phyloP scores from a whole-genome alignment of 2,329 filamentous ascomycete genomes.

The Alternaria solani region DNA sequence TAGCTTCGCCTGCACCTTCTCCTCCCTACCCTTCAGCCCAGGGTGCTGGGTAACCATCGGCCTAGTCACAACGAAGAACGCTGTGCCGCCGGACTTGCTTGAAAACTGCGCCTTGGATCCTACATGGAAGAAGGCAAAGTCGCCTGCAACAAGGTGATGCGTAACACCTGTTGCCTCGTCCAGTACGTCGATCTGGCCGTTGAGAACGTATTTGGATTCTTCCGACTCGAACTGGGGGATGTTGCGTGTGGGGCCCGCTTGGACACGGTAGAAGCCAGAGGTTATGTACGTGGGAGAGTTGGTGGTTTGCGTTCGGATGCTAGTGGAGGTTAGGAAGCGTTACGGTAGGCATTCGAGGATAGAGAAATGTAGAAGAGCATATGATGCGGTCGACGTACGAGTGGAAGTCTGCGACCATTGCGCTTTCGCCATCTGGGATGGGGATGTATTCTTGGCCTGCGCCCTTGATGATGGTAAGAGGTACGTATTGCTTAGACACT shows the following conservation, averaged over 20 bases:
- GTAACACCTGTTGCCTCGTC: slow-evolving; percentile 37
- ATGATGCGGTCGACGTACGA: slow-evolving; percentile 17
- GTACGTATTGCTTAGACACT: slow-evolving; percentile 30
- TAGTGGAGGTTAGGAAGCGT: background rate
- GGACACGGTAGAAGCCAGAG: slow-evolving; percentile 38
- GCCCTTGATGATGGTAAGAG: slow-evolving; percentile 39
- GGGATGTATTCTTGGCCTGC: slow-evolving; percentile 36
- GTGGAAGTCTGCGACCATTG: slow-evolving; percentile 39
- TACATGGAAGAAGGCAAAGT: slow-evolving; percentile 39
- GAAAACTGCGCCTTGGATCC: slow-evolving; percentile 35
- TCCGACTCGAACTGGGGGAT: slow-evolving; percentile 35
- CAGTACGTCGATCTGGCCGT: slow-evolving; percentile 35
- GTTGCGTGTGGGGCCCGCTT: slow-evolving; percentile 29
- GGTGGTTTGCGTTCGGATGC: slow-evolving; percentile 31
- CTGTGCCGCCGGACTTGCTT: slow-evolving; percentile 30
- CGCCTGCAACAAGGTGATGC: slow-evolving; percentile 35
- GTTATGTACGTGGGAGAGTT: slow-evolving; percentile 34
- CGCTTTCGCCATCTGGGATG: slow-evolving; percentile 34
- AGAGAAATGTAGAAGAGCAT: too few species aligned
- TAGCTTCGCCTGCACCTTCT: slow-evolving; percentile 23
- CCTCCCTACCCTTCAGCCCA: slow-evolving; percentile 29
- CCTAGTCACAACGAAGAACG: slow-evolving; percentile 37
- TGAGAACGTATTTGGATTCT: slow-evolving; percentile 38
- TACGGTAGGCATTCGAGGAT: too few species aligned
- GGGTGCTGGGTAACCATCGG: slow-evolving; percentile 31